Evolutionary conservation across 2,329 filamentous ascomycete genomes (phyloP), one percentile per base, ranked within the genome.

Genomic region (Ilyonectria robusta): DNA sequence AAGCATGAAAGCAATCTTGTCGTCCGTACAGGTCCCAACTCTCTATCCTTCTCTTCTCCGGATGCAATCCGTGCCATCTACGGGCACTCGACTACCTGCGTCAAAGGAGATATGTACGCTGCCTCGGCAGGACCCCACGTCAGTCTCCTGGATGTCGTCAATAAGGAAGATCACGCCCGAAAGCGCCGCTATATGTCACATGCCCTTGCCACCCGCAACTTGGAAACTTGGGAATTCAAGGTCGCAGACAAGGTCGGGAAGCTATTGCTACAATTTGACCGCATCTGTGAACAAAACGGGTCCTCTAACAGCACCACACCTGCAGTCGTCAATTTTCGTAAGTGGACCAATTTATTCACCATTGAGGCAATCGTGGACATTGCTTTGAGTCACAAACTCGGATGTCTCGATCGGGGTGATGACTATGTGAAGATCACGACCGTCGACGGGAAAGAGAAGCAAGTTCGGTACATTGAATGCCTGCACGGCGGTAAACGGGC

Each of bases 141-240:
- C 2, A 78, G 83, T 15, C 10, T 40, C 15, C 7, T 40, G 9
- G 35, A 40, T 15, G 15, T 15, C 10, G 15, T 40, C 15, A 11
- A 17, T 6, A 40, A 40, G 11, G 15, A 40, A 6, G 35, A 40
- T 1, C 35, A 40, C 11, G 2, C 35, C 9, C 11, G 13, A 3
- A 87, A 87, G 74, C 82, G 86, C 40, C 84, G 84, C 68, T 78
- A 86, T 2, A 71, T 88, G 2, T 83, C 84, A 1, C 81, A 81
- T 1, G 85, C 86, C 0, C 87, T 87, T 62, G 85, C 86, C 0
- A 70, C 85, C 56, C 85, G 86, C 76, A 87, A 87, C 67, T 81
- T 88, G 0, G 85, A 87, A 69, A 80, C 78, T 4, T 88, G 85
- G 86, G 86, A 87, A 66, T 81, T 82, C 75, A 88, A 87, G 67